Conservation (phyloP, 2,329 filamentous ascomycete species). For the Colletotrichum coccodes region DNA sequence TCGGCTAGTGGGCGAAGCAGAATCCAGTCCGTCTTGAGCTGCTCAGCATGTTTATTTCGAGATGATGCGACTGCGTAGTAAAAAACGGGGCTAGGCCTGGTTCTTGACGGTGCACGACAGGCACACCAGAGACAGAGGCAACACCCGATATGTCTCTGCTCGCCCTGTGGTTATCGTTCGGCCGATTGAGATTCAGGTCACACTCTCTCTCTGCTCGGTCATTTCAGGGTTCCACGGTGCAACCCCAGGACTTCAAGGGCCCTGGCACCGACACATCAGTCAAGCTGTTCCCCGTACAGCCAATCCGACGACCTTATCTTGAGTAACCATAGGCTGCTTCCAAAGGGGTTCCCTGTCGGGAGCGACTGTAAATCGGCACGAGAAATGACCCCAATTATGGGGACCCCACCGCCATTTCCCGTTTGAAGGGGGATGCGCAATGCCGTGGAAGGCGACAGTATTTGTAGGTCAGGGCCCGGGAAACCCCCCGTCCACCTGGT, state of each 20-base stretch:
- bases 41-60: background rate
- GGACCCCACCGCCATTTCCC: conserved; percentile 28
- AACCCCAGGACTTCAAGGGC: background rate
- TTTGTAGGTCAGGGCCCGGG: background rate
- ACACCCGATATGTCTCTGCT: background rate
- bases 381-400: conserved; percentile 30
- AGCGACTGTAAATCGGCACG: conserved; percentile 7
- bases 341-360: conserved; percentile 14
- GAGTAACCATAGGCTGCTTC: conserved; percentile 2
- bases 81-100: conserved; percentile 2
- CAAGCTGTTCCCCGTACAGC: conserved; percentile 7
- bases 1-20: background rate
- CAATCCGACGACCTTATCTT: conserved; percentile 9
- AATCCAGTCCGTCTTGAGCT: conserved; percentile 4
- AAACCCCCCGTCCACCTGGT: background rate
- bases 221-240: conserved; percentile 26
- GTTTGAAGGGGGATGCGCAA: background rate
- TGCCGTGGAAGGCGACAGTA: background rate
- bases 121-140: background rate
- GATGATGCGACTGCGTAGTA: background rate
- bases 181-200: conserved; percentile 24
- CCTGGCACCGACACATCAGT: conserved; percentile 4
- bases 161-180: conserved; percentile 2
- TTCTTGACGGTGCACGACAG: background rate
- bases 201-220: conserved; percentile 10